A percentile compares a stretch with the other conserved stretches of the same genome.
Evolutionary conservation across 768 basidiomycete genomes (phyloP).

Genomic region (Hemileccinum impolitum): DNA sequence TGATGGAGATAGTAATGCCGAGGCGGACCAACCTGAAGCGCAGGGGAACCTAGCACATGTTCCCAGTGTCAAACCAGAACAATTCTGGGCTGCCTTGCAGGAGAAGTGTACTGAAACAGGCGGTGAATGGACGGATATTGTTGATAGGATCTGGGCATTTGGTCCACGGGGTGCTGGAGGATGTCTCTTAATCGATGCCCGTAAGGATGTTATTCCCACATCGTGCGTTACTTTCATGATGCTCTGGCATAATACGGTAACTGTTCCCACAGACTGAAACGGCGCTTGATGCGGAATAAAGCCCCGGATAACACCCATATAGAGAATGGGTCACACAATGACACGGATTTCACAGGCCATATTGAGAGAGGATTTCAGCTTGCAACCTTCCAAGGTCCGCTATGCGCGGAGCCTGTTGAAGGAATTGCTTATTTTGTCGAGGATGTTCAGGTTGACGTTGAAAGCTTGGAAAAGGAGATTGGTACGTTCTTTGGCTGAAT

Average conservation of each 20-base stretch:
- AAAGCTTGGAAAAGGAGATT: conserved; percentile 60
- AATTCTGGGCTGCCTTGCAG: conserved; percentile 77
- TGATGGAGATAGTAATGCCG: conserved; percentile 16
- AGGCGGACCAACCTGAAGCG: conserved; percentile 39
- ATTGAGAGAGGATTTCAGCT: conserved; percentile 95
- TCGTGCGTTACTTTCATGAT: conserved; percentile 48
- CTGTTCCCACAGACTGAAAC: conserved; percentile 43
- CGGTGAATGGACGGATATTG: conserved; percentile 73
- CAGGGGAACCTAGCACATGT: conserved; percentile 59
- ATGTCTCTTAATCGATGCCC: conserved; percentile 79
- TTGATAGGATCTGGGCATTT: conserved; percentile 82
- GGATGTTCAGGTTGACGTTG: conserved; percentile 57
- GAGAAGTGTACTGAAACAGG: conserved; percentile 64
- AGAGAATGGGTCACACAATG: conserved; percentile 36
- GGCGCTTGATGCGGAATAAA: conserved; percentile 41
- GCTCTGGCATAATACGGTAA: conserved; percentile 5
- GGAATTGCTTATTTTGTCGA: conserved; percentile 93
- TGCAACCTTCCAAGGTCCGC: conserved; percentile 88
- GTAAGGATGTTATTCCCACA: conserved; percentile 42
- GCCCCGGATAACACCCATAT: conserved; percentile 28
- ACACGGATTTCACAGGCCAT: conserved; percentile 68
- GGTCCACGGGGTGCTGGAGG: conserved; percentile 86
- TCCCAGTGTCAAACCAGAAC: conserved; percentile 63
- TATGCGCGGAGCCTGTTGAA: conserved; percentile 93
- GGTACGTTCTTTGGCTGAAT: conserved; percentile 40